Evolutionary conservation across 202 grass and related monocot species (phyloP), one percentile per base, ranked within the genome.

Genomic region (Schoenoplectus tabernaemontani): DNA sequence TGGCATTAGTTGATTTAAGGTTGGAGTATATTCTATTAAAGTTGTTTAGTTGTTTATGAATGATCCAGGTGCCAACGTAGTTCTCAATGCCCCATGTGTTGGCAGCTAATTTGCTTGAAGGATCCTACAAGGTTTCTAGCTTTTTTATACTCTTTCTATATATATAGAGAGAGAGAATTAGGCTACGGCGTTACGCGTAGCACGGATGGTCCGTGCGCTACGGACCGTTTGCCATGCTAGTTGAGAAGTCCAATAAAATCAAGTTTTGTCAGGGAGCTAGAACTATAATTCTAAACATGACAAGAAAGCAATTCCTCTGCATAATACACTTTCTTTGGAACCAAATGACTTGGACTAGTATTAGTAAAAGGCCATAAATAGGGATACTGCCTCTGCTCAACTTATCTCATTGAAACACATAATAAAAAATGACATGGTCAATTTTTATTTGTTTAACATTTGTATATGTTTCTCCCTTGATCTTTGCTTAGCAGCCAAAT

Each of bases 1-100:
- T 28, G 95, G 96, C 91, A 23, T 43, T 32, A n/a, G 78, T 78
- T 79, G 17, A 79, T 32, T 53, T 11, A 34, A 63, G 5, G 67
- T 83, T 57, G 81, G 79, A 86, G 59, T 84, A 73, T 59, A 28
- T 50, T 46, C 33, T 15, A 19, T 3, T 15, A 71, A 85, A 42
- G 75, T 82, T 68, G 54, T 28, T 28, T 28, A 28, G 28, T 28
- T 28, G 28, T 84, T 68, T 51, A 36, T 83, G 3, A 17, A 59
- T 43, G 8, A 76, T 83, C 57, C 83, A 99, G 96, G 96, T 99
- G 90, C 53, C 96, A 99, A 83, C 92, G 96, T 85, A 99, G 96
- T 84, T 93, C 92, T 61, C 96, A 96, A 57, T 99, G 96, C 78
- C 96, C 96, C 57, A 99, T 99, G 92, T 99, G 96, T 63, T 99